Conservation (phyloP, 2,329 filamentous ascomycete genomes). For the Trichoderma sp. region DNA sequence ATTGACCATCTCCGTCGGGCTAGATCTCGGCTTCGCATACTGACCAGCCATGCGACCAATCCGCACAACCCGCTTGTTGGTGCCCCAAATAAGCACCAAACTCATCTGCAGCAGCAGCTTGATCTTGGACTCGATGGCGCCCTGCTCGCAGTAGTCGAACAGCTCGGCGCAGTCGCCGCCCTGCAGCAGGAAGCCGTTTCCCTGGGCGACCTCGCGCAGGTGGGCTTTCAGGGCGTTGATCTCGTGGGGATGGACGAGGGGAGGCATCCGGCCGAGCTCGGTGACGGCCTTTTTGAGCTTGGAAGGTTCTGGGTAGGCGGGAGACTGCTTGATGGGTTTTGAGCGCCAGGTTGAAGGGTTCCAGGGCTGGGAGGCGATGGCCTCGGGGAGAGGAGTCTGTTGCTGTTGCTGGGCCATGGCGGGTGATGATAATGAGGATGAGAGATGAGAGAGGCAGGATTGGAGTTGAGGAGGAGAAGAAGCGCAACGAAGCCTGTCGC, state of each 20-base stretch:
- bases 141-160: conserved; percentile 92
- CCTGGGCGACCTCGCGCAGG: conserved; percentile 82
- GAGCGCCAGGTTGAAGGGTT: conserved; percentile 69
- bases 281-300: conserved; percentile 60
- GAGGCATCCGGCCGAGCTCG: conserved; percentile 70
- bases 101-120: conserved; percentile 98
- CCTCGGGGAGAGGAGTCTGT: neutral
- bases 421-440: neutral
- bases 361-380: conserved; percentile 44
- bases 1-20: conserved; percentile 78
- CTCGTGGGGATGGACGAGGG: conserved; percentile 76
- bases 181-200: conserved; percentile 91
- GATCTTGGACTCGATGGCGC: conserved; percentile 91
- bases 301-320: conserved; percentile 64
- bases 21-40: conserved; percentile 94
- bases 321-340: conserved; percentile 77
- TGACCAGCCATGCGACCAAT: conserved; percentile 97
- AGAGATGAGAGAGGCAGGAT: neutral
- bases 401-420: conserved; percentile 10
- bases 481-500: neutral
- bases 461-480: too few relatives aligned
- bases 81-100: conserved; percentile 89
- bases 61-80: conserved; percentile 78
- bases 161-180: conserved; percentile 97
- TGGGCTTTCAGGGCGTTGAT: conserved; percentile 77